Evolutionary conservation across 73 alveolate genomes (phyloP).

Genomic region (Tetrahymena thermophila): DNA sequence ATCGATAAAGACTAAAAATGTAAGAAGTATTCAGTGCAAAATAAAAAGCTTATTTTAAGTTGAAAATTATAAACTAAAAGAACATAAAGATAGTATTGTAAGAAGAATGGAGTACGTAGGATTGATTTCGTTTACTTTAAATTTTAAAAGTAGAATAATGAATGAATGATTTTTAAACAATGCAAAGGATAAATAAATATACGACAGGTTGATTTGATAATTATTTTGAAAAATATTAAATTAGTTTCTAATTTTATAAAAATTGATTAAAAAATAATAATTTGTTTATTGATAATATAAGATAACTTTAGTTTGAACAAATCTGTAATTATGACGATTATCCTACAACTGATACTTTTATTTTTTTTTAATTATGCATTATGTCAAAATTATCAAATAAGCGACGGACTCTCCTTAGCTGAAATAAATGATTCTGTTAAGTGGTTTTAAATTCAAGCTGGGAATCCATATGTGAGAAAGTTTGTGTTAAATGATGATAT

Average conservation of each 20-base stretch:
- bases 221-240: too few relatives aligned
- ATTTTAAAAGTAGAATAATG: not conserved
- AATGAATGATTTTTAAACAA: too few relatives aligned
- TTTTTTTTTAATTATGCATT: not conserved
- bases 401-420: not conserved
- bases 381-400: not conserved
- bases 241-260: not conserved
- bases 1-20: too few relatives aligned
- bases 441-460: not conserved
- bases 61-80: too few relatives aligned
- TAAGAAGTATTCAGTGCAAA: too few relatives aligned
- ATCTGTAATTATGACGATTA: not conserved
- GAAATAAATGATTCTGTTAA: not conserved
- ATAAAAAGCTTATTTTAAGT: too few relatives aligned
- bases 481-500: not conserved
- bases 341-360: not conserved
- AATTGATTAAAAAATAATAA: not conserved
- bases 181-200: not conserved
- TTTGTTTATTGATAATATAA: not conserved
- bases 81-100: too few relatives aligned
- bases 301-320: not conserved
- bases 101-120: too few relatives aligned
- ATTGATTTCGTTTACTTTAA: not conserved
- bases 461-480: not conserved
- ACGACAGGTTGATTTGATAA: not conserved